Evolutionary conservation across 139 green algal species (phyloP).

Genomic region (Raphidocelis subcapitata): DNA sequence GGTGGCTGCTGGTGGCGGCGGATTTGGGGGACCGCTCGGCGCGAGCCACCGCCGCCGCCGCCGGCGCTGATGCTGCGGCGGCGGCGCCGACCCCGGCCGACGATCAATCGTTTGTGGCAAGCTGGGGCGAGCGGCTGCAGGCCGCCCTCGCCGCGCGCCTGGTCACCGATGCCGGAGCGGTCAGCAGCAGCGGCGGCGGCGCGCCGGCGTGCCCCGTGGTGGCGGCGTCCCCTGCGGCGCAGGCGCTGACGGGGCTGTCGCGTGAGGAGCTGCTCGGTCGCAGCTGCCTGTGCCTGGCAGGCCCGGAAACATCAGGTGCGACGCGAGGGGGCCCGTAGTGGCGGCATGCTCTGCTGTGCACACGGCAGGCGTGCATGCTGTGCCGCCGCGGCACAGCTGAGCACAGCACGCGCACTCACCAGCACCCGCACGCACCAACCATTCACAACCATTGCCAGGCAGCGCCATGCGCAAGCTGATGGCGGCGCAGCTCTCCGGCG

Average conservation of each 20-base stretch:
- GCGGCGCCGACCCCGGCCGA: no score
- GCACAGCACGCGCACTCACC: no score
- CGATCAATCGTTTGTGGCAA: slow-evolving; percentile 21
- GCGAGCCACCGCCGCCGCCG: not conserved
- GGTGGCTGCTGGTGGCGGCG: slow-evolving; percentile 17
- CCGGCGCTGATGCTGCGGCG: no score
- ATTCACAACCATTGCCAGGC: not conserved
- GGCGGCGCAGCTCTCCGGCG: slow-evolving; percentile 5
- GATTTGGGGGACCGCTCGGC: slow-evolving; percentile 24
- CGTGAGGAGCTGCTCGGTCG: slow-evolving; percentile 31
- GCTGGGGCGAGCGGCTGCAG: slow-evolving; percentile 31
- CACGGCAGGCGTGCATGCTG: no score
- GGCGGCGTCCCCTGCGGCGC: no score
- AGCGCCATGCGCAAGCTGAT: slow-evolving; percentile 31
- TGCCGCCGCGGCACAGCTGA: no score
- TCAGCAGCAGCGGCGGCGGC: no score
- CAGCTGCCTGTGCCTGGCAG: slow-evolving; percentile 36
- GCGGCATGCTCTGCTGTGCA: no score
- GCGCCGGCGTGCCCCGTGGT: no score
- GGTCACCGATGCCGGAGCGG: not conserved
- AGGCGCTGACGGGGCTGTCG: slow-evolving; percentile 38
- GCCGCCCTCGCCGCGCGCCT: not conserved
- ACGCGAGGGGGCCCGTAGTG: no score
- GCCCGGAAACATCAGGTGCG: slow-evolving; percentile 32
- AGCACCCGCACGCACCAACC: no score